Conservation (phyloP, 768 basidiomycete species). For the Rhodosporidiobolus odoratus region DNA sequence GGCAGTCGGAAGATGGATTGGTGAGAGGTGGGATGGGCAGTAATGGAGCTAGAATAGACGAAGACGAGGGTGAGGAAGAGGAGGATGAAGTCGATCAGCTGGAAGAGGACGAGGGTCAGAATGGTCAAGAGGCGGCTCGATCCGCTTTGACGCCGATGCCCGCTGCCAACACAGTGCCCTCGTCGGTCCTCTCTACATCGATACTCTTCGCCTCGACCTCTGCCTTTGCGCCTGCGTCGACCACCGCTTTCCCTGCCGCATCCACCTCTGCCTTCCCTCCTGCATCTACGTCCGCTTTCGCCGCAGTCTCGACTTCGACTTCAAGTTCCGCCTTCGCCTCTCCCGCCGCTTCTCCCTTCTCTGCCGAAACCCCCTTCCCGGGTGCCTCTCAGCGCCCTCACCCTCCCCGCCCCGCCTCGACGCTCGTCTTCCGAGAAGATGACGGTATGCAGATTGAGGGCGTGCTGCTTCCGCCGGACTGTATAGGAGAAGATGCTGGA, state of each 20-base stretch:
- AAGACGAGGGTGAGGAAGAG: not conserved
- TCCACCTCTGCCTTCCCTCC: not conserved
- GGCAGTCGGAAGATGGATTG: not conserved
- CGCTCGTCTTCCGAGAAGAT: not conserved
- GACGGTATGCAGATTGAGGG: conserved; percentile 6
- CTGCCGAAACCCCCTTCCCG: not conserved
- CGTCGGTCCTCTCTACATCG: not conserved
- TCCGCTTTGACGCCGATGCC: not conserved
- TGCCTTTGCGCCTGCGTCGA: not conserved
- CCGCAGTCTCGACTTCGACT: not conserved
- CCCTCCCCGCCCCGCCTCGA: not conserved
- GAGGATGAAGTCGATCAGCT: not conserved
- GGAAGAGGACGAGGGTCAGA: not conserved
- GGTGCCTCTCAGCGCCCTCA: too few species aligned
- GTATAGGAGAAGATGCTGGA: not conserved
- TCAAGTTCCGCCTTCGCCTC: not conserved
- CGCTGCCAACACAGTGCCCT: not conserved
- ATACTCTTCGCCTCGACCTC: not conserved
- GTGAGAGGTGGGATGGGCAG: not conserved
- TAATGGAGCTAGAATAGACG: not conserved
- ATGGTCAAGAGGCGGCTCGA: not conserved
- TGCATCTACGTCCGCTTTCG: not conserved
- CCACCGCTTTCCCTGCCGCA: not conserved
- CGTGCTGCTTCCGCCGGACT: not conserved
- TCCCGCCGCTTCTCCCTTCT: not conserved